Percentiles rank a stretch among this genome's conserved stretches.
These are phyloP conservation scores for Microdochium bolleyi DNA, from an alignment of 2,329 filamentous ascomycete species.

Conservation along the genomic window DNA sequence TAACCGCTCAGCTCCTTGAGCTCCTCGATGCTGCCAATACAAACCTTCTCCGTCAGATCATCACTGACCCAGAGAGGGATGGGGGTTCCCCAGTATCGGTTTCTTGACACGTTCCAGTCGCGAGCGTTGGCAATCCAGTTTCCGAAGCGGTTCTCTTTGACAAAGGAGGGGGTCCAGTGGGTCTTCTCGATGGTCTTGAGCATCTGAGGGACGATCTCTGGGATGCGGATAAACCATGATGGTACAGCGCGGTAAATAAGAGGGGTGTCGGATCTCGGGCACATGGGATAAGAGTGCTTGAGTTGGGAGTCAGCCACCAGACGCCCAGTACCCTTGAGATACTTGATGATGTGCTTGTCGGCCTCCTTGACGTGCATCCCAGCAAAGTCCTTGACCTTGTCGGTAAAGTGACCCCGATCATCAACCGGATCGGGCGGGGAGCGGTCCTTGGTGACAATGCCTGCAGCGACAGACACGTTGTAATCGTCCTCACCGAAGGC, in stretches of 20 bases:
- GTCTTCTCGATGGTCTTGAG: conserved; percentile 82
- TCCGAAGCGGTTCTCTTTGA: conserved; percentile 85
- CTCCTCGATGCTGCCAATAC: conserved; percentile 77
- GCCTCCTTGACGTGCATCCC: conserved; percentile 88
- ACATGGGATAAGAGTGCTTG: conserved; percentile 88
- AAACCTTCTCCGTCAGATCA: conserved; percentile 79
- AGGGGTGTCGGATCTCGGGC: conserved; percentile 89
- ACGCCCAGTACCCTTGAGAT: conserved; percentile 69
- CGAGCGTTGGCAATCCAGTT: conserved; percentile 88
- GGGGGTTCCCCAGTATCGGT: conserved; percentile 92
- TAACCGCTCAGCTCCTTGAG: conserved; percentile 82
- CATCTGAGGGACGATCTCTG: conserved; percentile 77
- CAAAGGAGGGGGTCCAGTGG: conserved; percentile 84
- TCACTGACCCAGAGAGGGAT: conserved; percentile 89
- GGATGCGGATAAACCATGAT: conserved; percentile 90
- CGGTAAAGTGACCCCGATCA: conserved; percentile 71
- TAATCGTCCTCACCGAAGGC: conserved; percentile 97
- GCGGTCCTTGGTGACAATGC: conserved; percentile 68
- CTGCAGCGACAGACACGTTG: conserved; percentile 66
- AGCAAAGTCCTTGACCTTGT: conserved; percentile 69
- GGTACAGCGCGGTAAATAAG: conserved; percentile 89
- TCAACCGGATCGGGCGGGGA: conserved; percentile 89
- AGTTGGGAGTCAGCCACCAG: conserved; percentile 81
- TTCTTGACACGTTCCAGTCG: conserved; percentile 93
- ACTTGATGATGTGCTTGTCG: conserved; percentile 87